These are phyloP conservation scores for Coprinellus micaceus DNA, from an alignment of 768 basidiomycete genomes.

Conservation along the genomic window DNA sequence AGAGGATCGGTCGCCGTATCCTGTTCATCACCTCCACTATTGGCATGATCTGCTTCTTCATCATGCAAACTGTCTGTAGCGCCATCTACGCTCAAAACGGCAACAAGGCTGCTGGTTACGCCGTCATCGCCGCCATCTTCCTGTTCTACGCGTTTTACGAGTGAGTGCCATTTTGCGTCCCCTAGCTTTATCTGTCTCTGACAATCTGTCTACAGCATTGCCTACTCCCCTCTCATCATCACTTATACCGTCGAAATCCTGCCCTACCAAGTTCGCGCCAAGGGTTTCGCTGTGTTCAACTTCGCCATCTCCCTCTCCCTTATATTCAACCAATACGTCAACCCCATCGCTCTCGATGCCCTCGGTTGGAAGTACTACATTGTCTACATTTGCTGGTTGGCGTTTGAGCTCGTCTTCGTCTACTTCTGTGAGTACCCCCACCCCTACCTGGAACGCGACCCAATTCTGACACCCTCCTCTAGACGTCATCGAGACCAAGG, in stretches of 20 bases:
- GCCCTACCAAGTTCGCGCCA: conserved; percentile 78
- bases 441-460: neutral
- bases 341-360: conserved; percentile 66
- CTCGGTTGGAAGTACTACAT: conserved; percentile 79
- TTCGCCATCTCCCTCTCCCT: conserved; percentile 74
- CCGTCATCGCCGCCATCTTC: conserved; percentile 83
- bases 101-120: conserved; percentile 48
- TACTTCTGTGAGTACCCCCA: conserved; percentile 43
- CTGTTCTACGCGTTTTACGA: conserved; percentile 78
- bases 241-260: conserved; percentile 88
- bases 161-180: conserved; percentile 29
- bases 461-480: neutral
- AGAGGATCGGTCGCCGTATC: conserved; percentile 65
- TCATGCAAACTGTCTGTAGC: conserved; percentile 64
- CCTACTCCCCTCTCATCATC: conserved; percentile 83
- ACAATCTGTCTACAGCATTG: conserved; percentile 39
- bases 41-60: conserved; percentile 67
- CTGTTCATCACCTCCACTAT: conserved; percentile 59
- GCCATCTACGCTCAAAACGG: conserved; percentile 48
- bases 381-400: conserved; percentile 70
- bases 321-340: conserved; percentile 88
- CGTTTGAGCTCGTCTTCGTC: conserved; percentile 59
- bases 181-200: neutral
- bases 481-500: conserved; percentile 68
- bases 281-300: conserved; percentile 81